These are phyloP conservation scores for Leishmania major DNA, from an alignment of 208 protist species.

Conservation along the genomic window DNA sequence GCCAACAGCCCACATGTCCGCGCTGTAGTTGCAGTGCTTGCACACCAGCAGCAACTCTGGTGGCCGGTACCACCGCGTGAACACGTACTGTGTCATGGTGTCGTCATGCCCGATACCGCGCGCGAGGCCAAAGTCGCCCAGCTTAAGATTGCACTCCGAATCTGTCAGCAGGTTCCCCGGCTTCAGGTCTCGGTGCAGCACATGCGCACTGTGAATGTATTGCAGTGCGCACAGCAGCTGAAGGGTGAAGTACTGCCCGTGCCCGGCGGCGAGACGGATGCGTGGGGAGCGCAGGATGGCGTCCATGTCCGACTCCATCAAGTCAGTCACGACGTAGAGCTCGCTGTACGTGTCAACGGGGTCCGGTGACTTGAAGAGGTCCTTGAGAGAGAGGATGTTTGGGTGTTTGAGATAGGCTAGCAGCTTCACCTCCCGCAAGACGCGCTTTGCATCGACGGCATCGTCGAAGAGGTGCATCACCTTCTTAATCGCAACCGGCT, in stretches of 20 bases:
- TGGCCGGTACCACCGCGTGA: constrained; percentile 98
- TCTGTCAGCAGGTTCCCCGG: constrained; percentile 95
- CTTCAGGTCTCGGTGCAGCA: constrained; percentile 97
- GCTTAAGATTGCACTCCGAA: constrained; percentile 90
- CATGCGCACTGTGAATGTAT: constrained; percentile 95
- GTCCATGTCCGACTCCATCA: constrained; percentile 94
- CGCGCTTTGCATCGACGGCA: constrained; percentile 87
- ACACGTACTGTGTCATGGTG: constrained; percentile 96
- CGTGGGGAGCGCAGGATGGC: constrained; percentile 65
- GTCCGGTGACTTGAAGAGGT: constrained; percentile 57
- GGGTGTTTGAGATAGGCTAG: constrained; percentile 72
- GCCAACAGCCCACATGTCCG: constrained; percentile 97
- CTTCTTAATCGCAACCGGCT: constrained; percentile 98
- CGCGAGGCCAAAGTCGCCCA: constrained; percentile 94
- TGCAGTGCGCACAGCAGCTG: constrained; percentile 95
- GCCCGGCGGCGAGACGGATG: constrained; percentile 49
- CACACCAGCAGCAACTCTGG: constrained; percentile 98
- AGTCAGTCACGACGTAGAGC: constrained; percentile 89
- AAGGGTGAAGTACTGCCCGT: constrained; percentile 96
- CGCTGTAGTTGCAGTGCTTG: constrained; percentile 82
- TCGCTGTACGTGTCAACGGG: constrained; percentile 58
- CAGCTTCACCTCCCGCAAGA: constrained; percentile 84
- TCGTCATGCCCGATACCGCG: constrained; percentile 53
- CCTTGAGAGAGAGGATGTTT: constrained; percentile 83
- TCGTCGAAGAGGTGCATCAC: constrained; percentile 96